Evolutionary conservation across 768 basidiomycete genomes (phyloP), one percentile per base, ranked within the genome.

Genomic region (Collybia nuda): DNA sequence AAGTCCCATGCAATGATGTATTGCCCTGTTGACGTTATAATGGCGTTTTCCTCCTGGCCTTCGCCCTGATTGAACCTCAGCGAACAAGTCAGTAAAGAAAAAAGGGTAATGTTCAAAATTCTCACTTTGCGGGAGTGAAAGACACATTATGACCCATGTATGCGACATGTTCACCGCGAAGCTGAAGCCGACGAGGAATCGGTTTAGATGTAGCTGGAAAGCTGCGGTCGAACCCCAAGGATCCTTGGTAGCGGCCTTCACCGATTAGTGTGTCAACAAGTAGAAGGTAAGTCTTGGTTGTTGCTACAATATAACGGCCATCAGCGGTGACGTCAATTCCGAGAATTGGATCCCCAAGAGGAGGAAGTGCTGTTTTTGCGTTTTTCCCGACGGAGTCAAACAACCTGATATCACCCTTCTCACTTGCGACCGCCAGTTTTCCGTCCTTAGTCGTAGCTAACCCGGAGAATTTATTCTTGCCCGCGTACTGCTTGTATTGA

Each of bases 1-100:
- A 99, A 96, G 81, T 98, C 95, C 95, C 95, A 99, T 5, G 93
- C 94, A 61, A 98, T 80, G 51, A 98, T 90, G 58, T 83, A 98
- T 63, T 85, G 82, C 17, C 96, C 96, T 0, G 87, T 94, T 12
- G 93, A 93, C 0, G 96, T 98, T 41, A 98, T 87, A 50, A 98
- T 98, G 2, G 93, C 91, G 62, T 91, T 94, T 73, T 98, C 97
- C 54, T 86, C 84, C 56, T 90, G 84, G 15, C 85, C 88, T 62
- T 90, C 82, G 21, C 90, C 93, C 56, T 86, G 85, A 65, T 99
- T 98, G 70, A 99, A 99, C 60, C 95, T 97, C 62, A 18, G 49
- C 29, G 44, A 46, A 35, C 39, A 18, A 22, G 15, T 35, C 28
- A 57, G 47, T 21, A 8, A 15, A 22, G 9, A 53, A 39, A 32